A percentile compares a stretch with the other conserved stretches of the same genome.
Evolutionary conservation across 2,329 filamentous ascomycete genomes (phyloP).

Genomic region (Verticillium klebahnii): DNA sequence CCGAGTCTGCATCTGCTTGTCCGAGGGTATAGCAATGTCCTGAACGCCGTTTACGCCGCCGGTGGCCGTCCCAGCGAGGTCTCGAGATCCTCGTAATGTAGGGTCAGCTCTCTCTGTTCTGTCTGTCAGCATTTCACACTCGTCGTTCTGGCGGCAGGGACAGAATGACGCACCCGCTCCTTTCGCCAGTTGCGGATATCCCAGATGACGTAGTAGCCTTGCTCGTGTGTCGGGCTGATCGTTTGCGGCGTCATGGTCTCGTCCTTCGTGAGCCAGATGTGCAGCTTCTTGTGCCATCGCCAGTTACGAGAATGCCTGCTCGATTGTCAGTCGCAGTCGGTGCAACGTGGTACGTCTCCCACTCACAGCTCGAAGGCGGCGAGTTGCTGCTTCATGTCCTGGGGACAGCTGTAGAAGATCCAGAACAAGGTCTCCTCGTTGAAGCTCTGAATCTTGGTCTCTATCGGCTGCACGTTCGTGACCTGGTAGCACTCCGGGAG

Average conservation of each 20-base stretch:
- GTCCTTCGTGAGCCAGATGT: slow-evolving; percentile 64
- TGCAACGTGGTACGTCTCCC: background rate
- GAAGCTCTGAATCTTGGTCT: slow-evolving; percentile 61
- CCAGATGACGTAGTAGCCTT: slow-evolving; percentile 64
- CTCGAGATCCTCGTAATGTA: slow-evolving; percentile 60
- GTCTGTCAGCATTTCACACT: slow-evolving; percentile 9
- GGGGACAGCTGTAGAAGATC: slow-evolving; percentile 65
- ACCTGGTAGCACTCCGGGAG: slow-evolving; percentile 65
- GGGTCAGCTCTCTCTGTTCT: slow-evolving; percentile 51
- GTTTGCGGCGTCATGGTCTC: slow-evolving; percentile 60
- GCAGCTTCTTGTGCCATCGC: slow-evolving; percentile 65
- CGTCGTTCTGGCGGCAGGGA: background rate
- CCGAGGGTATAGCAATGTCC: background rate
- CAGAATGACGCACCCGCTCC: slow-evolving; percentile 48
- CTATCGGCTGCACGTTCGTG: slow-evolving; percentile 60
- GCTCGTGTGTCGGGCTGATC: slow-evolving; percentile 54
- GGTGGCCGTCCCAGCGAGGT: slow-evolving; percentile 24
- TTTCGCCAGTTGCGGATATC: slow-evolving; percentile 58
- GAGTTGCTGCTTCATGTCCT: slow-evolving; percentile 58
- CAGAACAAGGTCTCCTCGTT: slow-evolving; percentile 66
- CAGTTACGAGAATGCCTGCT: slow-evolving; percentile 58
- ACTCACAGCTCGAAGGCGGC: slow-evolving; percentile 60
- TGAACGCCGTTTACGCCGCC: background rate
- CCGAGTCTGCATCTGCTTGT: background rate
- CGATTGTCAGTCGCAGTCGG: background rate